These are phyloP conservation scores for Alliaria petiolata DNA, from an alignment of 345 rosid species.

Conservation along the genomic window DNA sequence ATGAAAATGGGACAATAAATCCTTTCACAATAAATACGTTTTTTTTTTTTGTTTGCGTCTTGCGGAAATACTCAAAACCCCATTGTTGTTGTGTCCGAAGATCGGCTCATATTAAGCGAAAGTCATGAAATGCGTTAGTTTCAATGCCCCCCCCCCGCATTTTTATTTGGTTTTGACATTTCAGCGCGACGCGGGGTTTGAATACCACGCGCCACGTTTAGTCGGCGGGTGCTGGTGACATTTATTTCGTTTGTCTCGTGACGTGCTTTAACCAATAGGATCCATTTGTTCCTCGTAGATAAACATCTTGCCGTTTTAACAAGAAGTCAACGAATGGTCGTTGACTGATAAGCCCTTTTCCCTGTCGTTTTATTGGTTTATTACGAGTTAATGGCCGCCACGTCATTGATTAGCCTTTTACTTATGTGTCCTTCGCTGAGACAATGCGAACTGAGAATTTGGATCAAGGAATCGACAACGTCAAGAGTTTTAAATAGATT, in stretches of 20 bases:
- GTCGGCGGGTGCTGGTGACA: constrained; percentile 17
- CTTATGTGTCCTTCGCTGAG: too few species aligned
- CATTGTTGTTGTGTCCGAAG: constrained; percentile 21
- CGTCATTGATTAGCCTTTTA: too few species aligned
- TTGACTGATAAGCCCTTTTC: too few species aligned
- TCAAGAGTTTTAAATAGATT: too few species aligned
- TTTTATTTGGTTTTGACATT: constrained; percentile 19
- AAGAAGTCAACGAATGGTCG: constrained; percentile 24
- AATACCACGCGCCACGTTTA: constrained; percentile 10
- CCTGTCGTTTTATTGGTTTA: too few species aligned
- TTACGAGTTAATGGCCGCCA: too few species aligned
- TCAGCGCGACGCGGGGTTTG: constrained; percentile 13
- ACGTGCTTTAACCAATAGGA: constrained; percentile 44
- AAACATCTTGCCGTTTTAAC: constrained; percentile 12
- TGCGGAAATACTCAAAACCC: background rate
- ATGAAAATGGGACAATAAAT: background rate
- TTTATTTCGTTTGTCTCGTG: constrained; percentile 23
- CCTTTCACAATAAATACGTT: constrained; percentile 1
- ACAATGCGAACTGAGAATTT: too few species aligned
- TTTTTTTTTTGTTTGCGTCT: background rate
- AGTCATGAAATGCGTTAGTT: constrained; percentile 19
- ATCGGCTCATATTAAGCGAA: background rate
- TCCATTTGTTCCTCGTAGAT: background rate
- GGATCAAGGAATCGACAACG: too few species aligned
- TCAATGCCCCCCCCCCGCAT: background rate